phyloP scores from a whole-genome alignment of 1,284 basidiomycete species.

The Termitomyces sp. region DNA sequence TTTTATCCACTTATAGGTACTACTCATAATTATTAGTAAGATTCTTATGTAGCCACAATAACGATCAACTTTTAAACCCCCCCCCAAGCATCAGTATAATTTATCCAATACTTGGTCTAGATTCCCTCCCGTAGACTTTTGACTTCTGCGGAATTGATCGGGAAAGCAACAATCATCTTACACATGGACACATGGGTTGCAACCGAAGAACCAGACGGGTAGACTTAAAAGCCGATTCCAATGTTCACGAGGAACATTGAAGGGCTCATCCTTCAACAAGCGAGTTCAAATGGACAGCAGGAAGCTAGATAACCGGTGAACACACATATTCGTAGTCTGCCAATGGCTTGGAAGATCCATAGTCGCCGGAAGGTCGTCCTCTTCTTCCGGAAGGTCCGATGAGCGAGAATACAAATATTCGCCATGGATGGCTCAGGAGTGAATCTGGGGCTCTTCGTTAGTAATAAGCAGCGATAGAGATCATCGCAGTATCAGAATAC shows the following conservation, averaged over 20 bases:
- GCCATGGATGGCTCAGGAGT: too few relatives aligned
- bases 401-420: too few relatives aligned
- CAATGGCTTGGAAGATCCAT: too few relatives aligned
- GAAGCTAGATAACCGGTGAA: neutral
- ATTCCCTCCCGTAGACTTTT: neutral
- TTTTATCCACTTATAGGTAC: slow-evolving; percentile 7
- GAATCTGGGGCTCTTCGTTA: too few relatives aligned
- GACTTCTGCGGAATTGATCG: neutral
- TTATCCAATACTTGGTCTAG: neutral
- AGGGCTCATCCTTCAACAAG: neutral
- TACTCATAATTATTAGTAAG: slow-evolving; percentile 5
- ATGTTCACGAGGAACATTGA: neutral
- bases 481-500: neutral
- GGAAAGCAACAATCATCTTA: neutral
- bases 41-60: slow-evolving; percentile 7
- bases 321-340: too few relatives aligned
- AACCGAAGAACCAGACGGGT: neutral
- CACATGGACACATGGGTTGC: neutral
- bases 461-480: too few relatives aligned
- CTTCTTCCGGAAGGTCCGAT: too few relatives aligned
- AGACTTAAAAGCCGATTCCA: neutral
- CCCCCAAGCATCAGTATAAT: neutral
- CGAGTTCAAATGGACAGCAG: neutral
- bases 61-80: neutral
- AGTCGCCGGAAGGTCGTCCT: too few relatives aligned